phyloP scores from a whole-genome alignment of 2,329 filamentous ascomycete genomes.

The Diplodia mutila region DNA sequence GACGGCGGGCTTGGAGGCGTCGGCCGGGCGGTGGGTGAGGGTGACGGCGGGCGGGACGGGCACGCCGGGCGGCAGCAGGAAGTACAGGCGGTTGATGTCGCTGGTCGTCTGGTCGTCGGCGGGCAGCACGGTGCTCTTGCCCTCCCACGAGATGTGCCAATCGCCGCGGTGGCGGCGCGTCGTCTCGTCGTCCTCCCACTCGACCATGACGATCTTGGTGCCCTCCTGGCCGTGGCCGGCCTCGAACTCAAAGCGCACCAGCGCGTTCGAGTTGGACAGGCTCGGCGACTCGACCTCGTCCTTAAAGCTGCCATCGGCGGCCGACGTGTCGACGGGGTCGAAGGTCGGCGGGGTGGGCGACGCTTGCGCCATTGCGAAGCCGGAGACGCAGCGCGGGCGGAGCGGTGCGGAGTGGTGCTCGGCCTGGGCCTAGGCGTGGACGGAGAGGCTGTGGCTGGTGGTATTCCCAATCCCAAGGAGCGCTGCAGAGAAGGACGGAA shows the following conservation, averaged over 20 bases:
- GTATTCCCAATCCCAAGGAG: background rate
- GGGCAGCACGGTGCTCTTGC: conserved; percentile 73
- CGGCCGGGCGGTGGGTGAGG: conserved; percentile 58
- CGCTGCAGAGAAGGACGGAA: background rate
- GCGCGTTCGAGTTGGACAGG: conserved; percentile 59
- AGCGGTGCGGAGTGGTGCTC: conserved; percentile 12
- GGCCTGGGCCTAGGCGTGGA: conserved; percentile 2
- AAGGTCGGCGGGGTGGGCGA: conserved; percentile 42
- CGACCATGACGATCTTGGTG: conserved; percentile 90
- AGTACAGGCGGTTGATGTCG: conserved; percentile 70
- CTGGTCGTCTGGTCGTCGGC: conserved; percentile 60
- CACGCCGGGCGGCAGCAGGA: conserved; percentile 74
- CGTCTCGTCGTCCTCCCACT: conserved; percentile 73
- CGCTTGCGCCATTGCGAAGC: conserved; percentile 33
- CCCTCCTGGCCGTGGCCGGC: conserved; percentile 75
- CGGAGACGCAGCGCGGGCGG: conserved; percentile 26
- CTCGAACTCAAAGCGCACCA: conserved; percentile 87
- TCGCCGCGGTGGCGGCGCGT: conserved; percentile 53
- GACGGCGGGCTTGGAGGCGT: conserved; percentile 47
- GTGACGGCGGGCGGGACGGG: conserved; percentile 73
- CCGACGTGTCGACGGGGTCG: conserved; percentile 48
- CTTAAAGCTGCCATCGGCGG: conserved; percentile 35
- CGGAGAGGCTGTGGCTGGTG: background rate
- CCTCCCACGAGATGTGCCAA: conserved; percentile 85
- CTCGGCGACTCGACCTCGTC: conserved; percentile 52